Conservation (phyloP, 371 early-diverging fungal genomes). For the Mucor piriformis region DNA sequence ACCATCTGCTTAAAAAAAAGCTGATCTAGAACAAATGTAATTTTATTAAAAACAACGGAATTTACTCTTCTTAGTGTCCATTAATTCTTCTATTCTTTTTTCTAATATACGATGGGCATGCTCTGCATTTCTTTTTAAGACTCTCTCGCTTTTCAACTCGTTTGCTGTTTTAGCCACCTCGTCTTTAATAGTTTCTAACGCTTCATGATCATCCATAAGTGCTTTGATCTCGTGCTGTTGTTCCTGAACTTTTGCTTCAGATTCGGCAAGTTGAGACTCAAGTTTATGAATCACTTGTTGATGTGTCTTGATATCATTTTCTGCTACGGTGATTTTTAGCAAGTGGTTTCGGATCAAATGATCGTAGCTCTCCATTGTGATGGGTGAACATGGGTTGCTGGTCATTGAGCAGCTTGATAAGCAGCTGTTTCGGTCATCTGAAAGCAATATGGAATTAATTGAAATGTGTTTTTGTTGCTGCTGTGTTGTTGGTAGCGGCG, state of each 20-base stretch:
- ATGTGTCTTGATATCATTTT: neutral
- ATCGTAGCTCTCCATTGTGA: neutral
- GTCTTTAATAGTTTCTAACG: neutral
- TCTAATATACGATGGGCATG: constrained; percentile 11
- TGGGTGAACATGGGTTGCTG: neutral
- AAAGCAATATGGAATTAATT: neutral
- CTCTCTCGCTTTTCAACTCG: constrained; percentile 10
- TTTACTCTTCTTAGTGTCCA: constrained; percentile 20
- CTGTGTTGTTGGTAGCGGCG: neutral
- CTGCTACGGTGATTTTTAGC: neutral
- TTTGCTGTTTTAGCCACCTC: neutral
- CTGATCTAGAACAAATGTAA: neutral
- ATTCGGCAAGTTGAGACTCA: constrained; percentile 5
- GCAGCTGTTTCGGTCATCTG: neutral
- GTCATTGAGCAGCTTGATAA: neutral
- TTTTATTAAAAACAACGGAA: constrained; percentile 24
- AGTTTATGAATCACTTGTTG: neutral
- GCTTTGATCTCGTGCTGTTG: constrained; percentile 6
- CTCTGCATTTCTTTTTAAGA: constrained; percentile 10
- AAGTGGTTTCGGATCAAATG: neutral
- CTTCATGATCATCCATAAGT: neutral
- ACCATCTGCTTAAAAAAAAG: constrained; percentile 7
- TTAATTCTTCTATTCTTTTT: constrained; percentile 9
- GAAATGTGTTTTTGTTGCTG: neutral
- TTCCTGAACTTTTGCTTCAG: constrained; percentile 8